A percentile compares a stretch with the other conserved stretches of the same genome.
These are phyloP conservation scores for Pichia kluyveri DNA, from an alignment of 805 yeast genomes.

Conservation along the genomic window DNA sequence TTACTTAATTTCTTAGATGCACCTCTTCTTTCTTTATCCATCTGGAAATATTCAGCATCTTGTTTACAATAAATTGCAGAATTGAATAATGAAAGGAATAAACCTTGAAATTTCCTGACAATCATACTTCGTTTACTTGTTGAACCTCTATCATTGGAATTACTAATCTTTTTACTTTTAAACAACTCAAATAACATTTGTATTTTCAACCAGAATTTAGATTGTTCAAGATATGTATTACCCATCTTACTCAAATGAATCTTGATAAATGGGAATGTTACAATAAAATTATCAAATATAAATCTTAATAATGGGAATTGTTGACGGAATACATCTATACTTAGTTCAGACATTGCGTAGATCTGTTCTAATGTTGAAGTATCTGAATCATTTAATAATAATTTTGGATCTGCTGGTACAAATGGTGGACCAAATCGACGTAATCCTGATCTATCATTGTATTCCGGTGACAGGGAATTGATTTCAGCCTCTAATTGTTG, in stretches of 20 bases:
- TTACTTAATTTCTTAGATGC: conserved; percentile 32
- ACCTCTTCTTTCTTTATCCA: conserved; percentile 26
- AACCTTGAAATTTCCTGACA: conserved; percentile 49
- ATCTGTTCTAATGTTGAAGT: conserved; percentile 9
- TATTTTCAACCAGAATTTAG: conserved; percentile 67
- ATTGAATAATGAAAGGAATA: conserved; percentile 61
- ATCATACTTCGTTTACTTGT: conserved; percentile 61
- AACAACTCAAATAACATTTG: conserved; percentile 79
- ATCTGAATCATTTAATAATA: conserved; percentile 16
- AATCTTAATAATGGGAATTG: conserved; percentile 62
- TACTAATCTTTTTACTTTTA: conserved; percentile 60
- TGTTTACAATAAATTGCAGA: conserved; percentile 60
- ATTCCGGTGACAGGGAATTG: conserved; percentile 33
- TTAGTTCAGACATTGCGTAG: conserved; percentile 11
- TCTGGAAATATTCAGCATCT: conserved; percentile 42
- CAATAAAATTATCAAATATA: conserved; percentile 53
- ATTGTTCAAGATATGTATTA: conserved; percentile 8
- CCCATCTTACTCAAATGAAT: conserved; percentile 29
- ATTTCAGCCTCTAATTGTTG: conserved; percentile 58
- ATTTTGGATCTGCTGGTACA: conserved; percentile 34
- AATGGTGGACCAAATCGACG: conserved; percentile 77
- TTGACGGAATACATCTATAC: conserved; percentile 19
- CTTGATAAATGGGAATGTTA: conserved; percentile 69
- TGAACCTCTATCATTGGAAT: conserved; percentile 67
- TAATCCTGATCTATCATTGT: conserved; percentile 52